A percentile compares a stretch with the other conserved stretches of the same genome.
These are phyloP conservation scores for Termitomyces sp. DNA, from an alignment of 768 basidiomycete species.

Conservation along the genomic window DNA sequence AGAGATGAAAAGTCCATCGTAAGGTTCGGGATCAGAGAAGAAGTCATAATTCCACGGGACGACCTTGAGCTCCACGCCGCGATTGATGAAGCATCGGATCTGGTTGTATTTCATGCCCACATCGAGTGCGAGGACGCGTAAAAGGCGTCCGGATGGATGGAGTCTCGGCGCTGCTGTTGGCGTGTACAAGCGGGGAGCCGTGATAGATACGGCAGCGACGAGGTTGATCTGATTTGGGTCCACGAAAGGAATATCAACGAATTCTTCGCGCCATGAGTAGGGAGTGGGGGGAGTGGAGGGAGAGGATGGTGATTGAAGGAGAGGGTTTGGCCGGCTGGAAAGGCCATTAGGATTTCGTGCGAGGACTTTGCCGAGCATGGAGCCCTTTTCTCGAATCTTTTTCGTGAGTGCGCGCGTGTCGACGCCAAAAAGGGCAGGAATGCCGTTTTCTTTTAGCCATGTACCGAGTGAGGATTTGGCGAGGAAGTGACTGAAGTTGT, in stretches of 20 bases:
- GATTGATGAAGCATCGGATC: conserved; percentile 88
- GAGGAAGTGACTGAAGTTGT: conserved; percentile 92
- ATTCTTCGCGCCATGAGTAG: conserved; percentile 77
- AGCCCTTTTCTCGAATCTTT: conserved; percentile 91
- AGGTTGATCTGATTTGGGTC: conserved; percentile 90
- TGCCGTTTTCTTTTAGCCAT: conserved; percentile 93
- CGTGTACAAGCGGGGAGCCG: conserved; percentile 60
- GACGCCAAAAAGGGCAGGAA: conserved; percentile 93
- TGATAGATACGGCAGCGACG: conserved; percentile 82
- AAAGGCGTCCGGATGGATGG: conserved; percentile 73
- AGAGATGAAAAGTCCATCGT: conserved; percentile 93
- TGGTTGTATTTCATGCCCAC: conserved; percentile 99
- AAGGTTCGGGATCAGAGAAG: conserved; percentile 68
- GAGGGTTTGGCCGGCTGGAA: conserved; percentile 28
- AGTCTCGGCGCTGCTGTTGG: conserved; percentile 48
- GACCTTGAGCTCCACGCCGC: conserved; percentile 94
- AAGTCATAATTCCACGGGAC: conserved; percentile 98
- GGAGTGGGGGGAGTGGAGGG: conserved; percentile 48
- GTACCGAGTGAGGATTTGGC: conserved; percentile 79
- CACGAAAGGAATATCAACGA: conserved; percentile 71
- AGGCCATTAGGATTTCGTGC: conserved; percentile 49
- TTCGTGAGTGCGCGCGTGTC: conserved; percentile 97
- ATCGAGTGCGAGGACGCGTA: conserved; percentile 88
- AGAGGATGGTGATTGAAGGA: conserved; percentile 27
- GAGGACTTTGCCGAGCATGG: conserved; percentile 83